phyloP scores from a whole-genome alignment of 768 basidiomycete species.

The Mycena polygramma region DNA sequence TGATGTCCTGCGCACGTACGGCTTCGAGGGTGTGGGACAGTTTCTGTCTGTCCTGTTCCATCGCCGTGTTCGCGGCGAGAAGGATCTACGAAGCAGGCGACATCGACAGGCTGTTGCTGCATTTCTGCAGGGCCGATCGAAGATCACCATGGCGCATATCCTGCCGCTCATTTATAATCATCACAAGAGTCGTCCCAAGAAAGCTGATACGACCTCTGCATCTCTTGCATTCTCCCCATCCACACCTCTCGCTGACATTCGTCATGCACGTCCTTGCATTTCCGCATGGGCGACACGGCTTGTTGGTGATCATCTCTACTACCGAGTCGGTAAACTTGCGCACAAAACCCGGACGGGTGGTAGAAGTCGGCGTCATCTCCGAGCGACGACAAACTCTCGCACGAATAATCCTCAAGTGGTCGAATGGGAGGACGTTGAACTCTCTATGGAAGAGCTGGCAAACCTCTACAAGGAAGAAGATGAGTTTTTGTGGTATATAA shows the following conservation, averaged over 20 bases:
- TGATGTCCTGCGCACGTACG: conserved; percentile 12
- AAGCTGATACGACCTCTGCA: neutral
- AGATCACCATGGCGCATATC: neutral
- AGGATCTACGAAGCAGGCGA: neutral
- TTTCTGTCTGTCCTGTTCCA: neutral
- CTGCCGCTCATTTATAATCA: neutral
- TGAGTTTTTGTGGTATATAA: neutral
- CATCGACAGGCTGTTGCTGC: neutral
- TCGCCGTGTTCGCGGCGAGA: neutral
- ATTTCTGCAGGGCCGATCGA: neutral
- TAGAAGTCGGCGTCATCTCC: neutral
- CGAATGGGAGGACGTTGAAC: neutral
- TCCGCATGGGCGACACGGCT: neutral
- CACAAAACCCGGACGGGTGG: neutral
- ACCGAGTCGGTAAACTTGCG: neutral
- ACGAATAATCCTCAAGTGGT: neutral
- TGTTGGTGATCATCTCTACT: neutral
- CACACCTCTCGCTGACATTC: neutral
- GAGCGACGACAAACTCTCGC: neutral
- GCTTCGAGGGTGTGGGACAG: neutral
- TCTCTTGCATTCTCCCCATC: neutral
- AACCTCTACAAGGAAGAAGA: neutral
- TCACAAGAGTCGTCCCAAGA: neutral
- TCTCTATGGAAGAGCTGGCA: neutral
- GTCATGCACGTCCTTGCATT: neutral